A percentile compares a stretch with the other conserved stretches of the same genome.
These are phyloP conservation scores for Ciborinia camelliae DNA, from an alignment of 2,329 filamentous ascomycete species.

Conservation along the genomic window DNA sequence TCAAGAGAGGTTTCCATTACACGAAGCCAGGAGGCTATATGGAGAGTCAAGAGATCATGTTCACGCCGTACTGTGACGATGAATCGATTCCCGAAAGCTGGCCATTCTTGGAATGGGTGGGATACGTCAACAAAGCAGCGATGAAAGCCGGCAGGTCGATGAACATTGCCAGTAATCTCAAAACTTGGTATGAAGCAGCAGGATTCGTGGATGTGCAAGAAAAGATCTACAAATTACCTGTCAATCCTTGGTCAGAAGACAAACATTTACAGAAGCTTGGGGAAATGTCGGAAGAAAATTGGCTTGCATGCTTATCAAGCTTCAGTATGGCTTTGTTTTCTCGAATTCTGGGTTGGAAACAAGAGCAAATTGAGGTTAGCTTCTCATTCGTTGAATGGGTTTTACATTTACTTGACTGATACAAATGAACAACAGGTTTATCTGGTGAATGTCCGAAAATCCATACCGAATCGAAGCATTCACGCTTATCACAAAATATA, in stretches of 20 bases:
- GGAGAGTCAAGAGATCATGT: conserved; percentile 44
- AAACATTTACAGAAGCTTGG: conserved; percentile 30
- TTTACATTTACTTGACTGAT: background rate
- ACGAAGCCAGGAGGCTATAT: conserved; percentile 36
- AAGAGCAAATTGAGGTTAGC: conserved; percentile 35
- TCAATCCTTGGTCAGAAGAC: conserved; percentile 52
- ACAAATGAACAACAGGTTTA: conserved; percentile 25
- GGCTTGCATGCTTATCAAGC: conserved; percentile 28
- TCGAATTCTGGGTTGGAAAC: conserved; percentile 32
- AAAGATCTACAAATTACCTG: conserved; percentile 51
- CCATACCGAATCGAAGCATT: conserved; percentile 30
- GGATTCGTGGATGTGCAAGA: conserved; percentile 56
- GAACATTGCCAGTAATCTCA: conserved; percentile 29
- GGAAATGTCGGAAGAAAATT: conserved; percentile 32
- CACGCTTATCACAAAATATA: conserved; percentile 35
- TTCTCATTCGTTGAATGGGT: background rate
- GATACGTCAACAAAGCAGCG: conserved; percentile 26
- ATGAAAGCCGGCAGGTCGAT: conserved; percentile 27
- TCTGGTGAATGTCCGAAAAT: conserved; percentile 31
- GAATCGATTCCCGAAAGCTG: conserved; percentile 36
- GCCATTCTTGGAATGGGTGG: conserved; percentile 31
- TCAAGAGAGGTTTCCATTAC: conserved; percentile 47
- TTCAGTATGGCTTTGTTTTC: conserved; percentile 34
- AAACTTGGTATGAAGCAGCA: conserved; percentile 40
- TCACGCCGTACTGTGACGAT: conserved; percentile 44